phyloP scores from a whole-genome alignment of 2,329 filamentous ascomycete genomes.

The Aspergillus caelatus region DNA sequence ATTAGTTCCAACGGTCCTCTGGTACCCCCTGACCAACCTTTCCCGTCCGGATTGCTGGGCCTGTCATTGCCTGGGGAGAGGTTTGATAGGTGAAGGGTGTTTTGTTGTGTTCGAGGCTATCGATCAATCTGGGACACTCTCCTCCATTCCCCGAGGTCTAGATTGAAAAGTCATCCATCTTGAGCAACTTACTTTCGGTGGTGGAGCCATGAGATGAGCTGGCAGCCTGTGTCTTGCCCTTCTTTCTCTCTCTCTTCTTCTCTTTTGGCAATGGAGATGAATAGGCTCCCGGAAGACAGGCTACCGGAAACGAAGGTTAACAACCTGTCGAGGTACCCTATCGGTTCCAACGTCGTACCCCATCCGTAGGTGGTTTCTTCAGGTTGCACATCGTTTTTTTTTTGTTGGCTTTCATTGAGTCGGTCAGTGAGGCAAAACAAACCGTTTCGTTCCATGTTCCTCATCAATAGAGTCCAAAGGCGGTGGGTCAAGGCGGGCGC shows the following conservation, averaged over 20 bases:
- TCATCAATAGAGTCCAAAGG: not conserved
- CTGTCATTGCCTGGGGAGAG: not conserved
- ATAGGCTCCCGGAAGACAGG: not conserved
- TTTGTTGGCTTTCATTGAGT: not conserved
- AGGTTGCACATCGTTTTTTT: not conserved
- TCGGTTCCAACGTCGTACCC: too few relatives aligned
- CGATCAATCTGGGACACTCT: not conserved
- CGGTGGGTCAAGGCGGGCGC: not conserved
- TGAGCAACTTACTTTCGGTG: not conserved
- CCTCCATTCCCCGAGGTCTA: not conserved
- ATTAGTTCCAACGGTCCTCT: constrained; percentile 1
- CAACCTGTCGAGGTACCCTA: not conserved
- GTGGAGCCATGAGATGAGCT: constrained; percentile 7
- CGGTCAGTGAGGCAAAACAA: constrained; percentile 2
- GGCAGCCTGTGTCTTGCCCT: not conserved
- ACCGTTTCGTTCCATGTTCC: not conserved
- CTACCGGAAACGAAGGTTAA: not conserved
- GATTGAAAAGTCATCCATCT: not conserved
- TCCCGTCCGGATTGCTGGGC: not conserved
- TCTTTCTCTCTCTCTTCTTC: not conserved
- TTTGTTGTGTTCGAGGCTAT: constrained; percentile 1
- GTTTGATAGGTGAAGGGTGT: not conserved
- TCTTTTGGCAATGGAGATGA: too few relatives aligned
- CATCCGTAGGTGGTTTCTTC: not conserved
- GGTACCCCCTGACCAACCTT: not conserved